Evolutionary conservation across 164 flowering plant genomes (phyloP), one percentile per base, ranked within the genome.

Genomic region (Magnolia changhungtana): DNA sequence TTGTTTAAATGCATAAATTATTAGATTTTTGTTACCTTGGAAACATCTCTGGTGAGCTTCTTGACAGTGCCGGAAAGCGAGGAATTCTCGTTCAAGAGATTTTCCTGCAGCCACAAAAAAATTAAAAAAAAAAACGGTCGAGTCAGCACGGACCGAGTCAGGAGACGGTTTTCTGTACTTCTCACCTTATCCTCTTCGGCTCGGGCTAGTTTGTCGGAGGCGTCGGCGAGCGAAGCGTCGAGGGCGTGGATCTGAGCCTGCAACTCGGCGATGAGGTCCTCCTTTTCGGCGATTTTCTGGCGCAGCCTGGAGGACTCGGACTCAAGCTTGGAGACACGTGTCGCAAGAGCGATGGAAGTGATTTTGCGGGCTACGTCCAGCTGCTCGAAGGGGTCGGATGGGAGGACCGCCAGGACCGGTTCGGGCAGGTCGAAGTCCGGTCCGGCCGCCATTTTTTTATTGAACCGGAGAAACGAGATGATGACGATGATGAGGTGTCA

Each of bases 281-380:
- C 96, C 71, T 82, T 84, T 70, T 95, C 95, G 78, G 81, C 71
- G 80, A 91, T 82, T 11, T 75, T 61, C 55, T 76, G 72, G 52
- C 85, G 89, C 51, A 93, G 90, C 21, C 11, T 75, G 59, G 88
- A 79, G 21, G 88, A 66, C 79, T 95, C 97, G 1, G 92, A 85
- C 79, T 95, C 96, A 76, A 95, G 90, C 59, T 84, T 74, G 65
- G 89, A 80, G 82, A 95, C 88, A 64, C 97, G 96, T 51, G 96
- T 81, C 27, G 98, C 84, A 72, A 95, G 88, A 58, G 98, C 98
- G 71, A 93, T 87, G 84, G 98, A 95, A 16, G 98, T 93, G 88
- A 95, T 91, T 66, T 91, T 93, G 75, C 98, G 96, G 31, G 98
- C 98, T 50, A 95, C 87, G 73, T 95, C 98, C 27, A 95, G 97